These are phyloP conservation scores for Calonectria pseudoreteaudii DNA, from an alignment of 2,329 filamentous ascomycete species.

Conservation along the genomic window DNA sequence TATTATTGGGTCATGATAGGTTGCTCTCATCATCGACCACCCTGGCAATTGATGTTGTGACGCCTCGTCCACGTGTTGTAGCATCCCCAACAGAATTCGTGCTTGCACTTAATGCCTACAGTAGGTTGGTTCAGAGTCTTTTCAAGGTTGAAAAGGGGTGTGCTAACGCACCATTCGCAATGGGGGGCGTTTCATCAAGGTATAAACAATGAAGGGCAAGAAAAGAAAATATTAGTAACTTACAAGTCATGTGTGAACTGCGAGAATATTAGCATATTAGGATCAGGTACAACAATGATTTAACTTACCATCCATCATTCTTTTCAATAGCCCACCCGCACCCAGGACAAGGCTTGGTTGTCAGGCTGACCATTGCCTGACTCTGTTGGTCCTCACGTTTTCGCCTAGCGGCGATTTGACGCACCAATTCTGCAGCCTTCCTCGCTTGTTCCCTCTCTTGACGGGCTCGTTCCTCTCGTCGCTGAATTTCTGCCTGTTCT, in stretches of 20 bases:
- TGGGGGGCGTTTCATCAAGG: slow-evolving; percentile 4
- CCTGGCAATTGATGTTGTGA: slow-evolving; percentile 38
- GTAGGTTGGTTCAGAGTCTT: slow-evolving; percentile 34
- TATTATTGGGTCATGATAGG: not conserved
- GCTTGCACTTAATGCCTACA: slow-evolving; percentile 49
- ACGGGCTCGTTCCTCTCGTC: slow-evolving; percentile 37
- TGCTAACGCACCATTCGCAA: slow-evolving; percentile 30
- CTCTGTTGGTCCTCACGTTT: slow-evolving; percentile 52
- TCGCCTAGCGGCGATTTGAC: slow-evolving; percentile 42
- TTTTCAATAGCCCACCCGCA: slow-evolving; percentile 55
- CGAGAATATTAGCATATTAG: slow-evolving; percentile 36
- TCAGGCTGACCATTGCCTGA: slow-evolving; percentile 38
- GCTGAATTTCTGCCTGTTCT: slow-evolving; percentile 42
- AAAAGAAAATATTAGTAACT: slow-evolving; percentile 35
- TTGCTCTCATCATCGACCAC: not conserved
- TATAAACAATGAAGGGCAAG: slow-evolving; percentile 4
- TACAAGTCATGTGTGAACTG: slow-evolving; percentile 58
- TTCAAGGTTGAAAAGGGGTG: not conserved
- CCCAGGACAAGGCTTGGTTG: slow-evolving; percentile 53
- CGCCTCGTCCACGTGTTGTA: slow-evolving; percentile 28
- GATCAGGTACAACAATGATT: not conserved
- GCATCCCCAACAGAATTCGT: slow-evolving; percentile 52
- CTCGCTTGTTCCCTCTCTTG: slow-evolving; percentile 38
- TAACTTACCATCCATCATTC: slow-evolving; percentile 55
- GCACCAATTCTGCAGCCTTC: slow-evolving; percentile 43